These are phyloP conservation scores for Rhodocollybia butyracea DNA, from an alignment of 768 basidiomycete genomes.

Conservation along the genomic window DNA sequence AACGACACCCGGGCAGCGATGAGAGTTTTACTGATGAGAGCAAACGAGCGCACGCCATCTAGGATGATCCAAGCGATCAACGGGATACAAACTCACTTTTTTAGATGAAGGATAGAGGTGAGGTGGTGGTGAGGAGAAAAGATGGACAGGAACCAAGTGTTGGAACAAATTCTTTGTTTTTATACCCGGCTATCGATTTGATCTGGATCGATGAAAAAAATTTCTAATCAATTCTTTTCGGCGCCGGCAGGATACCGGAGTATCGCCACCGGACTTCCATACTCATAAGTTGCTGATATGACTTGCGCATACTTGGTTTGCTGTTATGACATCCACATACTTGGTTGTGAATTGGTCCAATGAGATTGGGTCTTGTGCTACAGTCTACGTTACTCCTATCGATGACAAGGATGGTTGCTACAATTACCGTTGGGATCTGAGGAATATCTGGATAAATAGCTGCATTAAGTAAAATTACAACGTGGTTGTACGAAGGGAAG, in stretches of 20 bases:
- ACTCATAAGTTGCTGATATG: no score
- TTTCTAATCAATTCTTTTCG: no score
- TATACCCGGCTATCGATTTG: background rate
- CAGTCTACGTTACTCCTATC: background rate
- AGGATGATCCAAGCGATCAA: conserved; percentile 13
- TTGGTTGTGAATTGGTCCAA: no score
- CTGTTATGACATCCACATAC: no score
- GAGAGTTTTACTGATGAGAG: no score
- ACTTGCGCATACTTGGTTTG: no score
- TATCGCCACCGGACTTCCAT: no score
- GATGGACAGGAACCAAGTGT: conserved; percentile 33
- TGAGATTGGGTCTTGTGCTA: conserved; percentile 50
- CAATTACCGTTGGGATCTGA: background rate
- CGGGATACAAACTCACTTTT: conserved; percentile 32
- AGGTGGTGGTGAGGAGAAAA: conserved; percentile 44
- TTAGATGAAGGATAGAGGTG: conserved; percentile 29
- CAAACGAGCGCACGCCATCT: no score
- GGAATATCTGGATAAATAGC: background rate
- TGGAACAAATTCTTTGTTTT: background rate
- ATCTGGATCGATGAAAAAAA: conserved; percentile 21
- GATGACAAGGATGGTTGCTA: conserved; percentile 1
- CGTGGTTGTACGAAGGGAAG: background rate
- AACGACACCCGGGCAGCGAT: no score
- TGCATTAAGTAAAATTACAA: background rate
- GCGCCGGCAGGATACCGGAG: no score